Evolutionary conservation across 805 yeast genomes (phyloP), one percentile per base, ranked within the genome.

Genomic region (Wilhelminamyces savonicus): DNA sequence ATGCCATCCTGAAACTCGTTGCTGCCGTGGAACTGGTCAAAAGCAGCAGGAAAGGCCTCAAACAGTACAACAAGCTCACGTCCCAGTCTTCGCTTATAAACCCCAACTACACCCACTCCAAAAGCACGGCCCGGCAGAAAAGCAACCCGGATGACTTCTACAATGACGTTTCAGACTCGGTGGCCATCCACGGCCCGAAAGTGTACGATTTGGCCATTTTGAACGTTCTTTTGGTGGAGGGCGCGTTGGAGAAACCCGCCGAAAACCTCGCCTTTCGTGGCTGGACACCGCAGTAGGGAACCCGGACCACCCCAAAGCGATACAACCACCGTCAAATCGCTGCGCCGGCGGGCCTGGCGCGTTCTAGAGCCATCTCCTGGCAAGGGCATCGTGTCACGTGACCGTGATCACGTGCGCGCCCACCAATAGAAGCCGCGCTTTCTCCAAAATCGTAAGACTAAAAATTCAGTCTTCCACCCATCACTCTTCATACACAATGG

Each of bases 401-500:
- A 35, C 31, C 30, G 28, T 21, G 27, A 16, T 21, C 26, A 24
- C 16, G 16, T 24, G 23, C 19, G 22, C 24, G 13, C 20, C 28
- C 26, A 29, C 46, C 48, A 43, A 41, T 43, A 32, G 41, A 18
- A 13, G 40, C 41, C 21, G 48, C 30, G 44, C 54, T 24, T 42
- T 48, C 23, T 46, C 46, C 13, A 34, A 24, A 36, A 37, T 32
- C 32, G 37, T 35, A 36, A 35, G 34, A 27, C 31, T 23, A n/a
- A 24, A 27, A 34, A 17, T 24, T 23, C 25, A 19, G 20, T 16
- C 26, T 9, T 16, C 23, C 23, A 15, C 21, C 10, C 22, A 21
- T 26, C 19, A 18, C 29, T 19, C 19, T 21, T 24, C 30, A 32
- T 23, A 19, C 34, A 43, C 19, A 20, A 59, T 59, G 66, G 61